Evolutionary conservation across 352 stramenopile species (phyloP), one percentile per base, ranked within the genome.

Genomic region (Phytophthora nicotianae): DNA sequence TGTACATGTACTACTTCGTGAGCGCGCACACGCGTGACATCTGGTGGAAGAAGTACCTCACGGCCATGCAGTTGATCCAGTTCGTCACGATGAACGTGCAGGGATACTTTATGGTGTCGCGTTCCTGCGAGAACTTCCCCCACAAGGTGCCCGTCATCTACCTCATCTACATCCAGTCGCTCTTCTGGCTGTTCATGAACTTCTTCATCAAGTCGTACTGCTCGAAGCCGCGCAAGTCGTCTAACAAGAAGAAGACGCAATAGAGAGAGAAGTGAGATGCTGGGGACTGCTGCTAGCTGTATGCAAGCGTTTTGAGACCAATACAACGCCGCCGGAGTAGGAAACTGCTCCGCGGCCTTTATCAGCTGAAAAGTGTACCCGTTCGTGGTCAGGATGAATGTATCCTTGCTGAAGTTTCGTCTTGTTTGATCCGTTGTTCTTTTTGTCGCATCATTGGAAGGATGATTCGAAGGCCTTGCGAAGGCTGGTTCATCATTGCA

Each of bases 1-100:
- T 99, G 96, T 99, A 99, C 88, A 98, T 93, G 37, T 99, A 99
- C 79, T 99, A 99, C 90, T 98, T 98, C 63, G 96, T 99, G 37
- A 97, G 90, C 75, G 96, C 98, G 61, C 94, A 98, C 80, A 98
- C 95, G 48, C 96, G 95, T 63, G 87, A 97, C 59, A 98, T 99
- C 74, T 98, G 95, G 95, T 99, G 96, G 96, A 98, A 98, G 70
- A 97, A 95, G 47, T 97, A 93, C 75, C 77, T 99, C 21, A 99
- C 97, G 43, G 79, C 87, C 23, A 89, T 98, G 73, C 97, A 99
- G 78, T 73, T 99, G 72, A 85, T 97, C 46, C 96, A 99, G 78
- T 99, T 99, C 60, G 40, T 93, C 16, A 86, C 72, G 46, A 93
- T 95, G 83, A 88, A 93, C 63, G 74, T 89, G 24, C 85, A 93